A percentile compares a stretch with the other conserved stretches of the same genome.
These are phyloP conservation scores for Cystoisospora suis DNA, from an alignment of 169 alveolate genomes.

Conservation along the genomic window DNA sequence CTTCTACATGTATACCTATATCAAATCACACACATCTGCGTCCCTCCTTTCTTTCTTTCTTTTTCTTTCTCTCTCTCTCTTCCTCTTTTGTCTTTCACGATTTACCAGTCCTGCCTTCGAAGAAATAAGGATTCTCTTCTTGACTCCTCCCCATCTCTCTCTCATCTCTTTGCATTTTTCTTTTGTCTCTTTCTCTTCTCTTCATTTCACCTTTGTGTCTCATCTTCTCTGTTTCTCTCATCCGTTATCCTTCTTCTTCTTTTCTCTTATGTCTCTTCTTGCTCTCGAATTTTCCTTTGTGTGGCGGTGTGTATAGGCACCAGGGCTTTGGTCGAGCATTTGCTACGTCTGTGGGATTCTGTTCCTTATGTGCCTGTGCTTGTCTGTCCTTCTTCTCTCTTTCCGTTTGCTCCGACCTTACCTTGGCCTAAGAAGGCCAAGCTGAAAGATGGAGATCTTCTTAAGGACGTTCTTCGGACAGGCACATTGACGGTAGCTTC, in stretches of 20 bases:
- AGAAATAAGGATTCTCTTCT: background rate
- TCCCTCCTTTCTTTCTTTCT: background rate
- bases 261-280: background rate
- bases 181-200: background rate
- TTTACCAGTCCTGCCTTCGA: background rate
- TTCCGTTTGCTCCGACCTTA: conserved; percentile 12
- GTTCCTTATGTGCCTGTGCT: conserved; percentile 29
- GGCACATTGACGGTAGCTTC: conserved; percentile 16
- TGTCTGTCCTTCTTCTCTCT: conserved; percentile 25
- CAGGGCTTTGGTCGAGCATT: conserved; percentile 11
- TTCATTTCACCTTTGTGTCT: background rate
- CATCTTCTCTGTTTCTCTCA: background rate
- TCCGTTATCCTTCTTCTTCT: background rate
- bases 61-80: background rate
- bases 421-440: conserved; percentile 16
- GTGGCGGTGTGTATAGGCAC: background rate
- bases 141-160: background rate
- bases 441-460: background rate
- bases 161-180: background rate
- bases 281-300: background rate
- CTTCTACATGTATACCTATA: background rate
- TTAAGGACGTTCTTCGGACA: background rate
- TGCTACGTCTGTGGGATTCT: conserved; percentile 24
- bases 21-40: background rate
- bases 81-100: background rate